phyloP scores from a whole-genome alignment of 805 yeast species.

The Candida quercuum region DNA sequence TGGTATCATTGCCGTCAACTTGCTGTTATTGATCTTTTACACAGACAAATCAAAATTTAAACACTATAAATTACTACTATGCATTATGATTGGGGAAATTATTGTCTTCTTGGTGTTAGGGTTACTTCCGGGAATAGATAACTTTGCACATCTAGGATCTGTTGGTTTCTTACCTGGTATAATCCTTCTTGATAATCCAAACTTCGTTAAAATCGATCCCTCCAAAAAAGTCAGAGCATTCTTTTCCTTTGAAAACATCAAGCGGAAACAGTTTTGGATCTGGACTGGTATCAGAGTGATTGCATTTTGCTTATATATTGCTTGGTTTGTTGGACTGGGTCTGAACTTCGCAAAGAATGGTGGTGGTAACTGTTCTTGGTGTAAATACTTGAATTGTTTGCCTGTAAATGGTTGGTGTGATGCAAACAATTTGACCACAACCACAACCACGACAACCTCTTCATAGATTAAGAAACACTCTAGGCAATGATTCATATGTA shows the following conservation, averaged over 20 bases:
- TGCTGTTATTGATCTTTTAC: conserved; percentile 45
- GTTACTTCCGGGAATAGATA: conserved; percentile 67
- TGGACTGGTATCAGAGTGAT: conserved; percentile 50
- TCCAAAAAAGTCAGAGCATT: conserved; percentile 6
- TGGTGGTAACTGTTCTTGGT: conserved; percentile 58
- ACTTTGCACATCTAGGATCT: conserved; percentile 68
- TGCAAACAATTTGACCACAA: conserved; percentile 28
- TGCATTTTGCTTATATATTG: conserved; percentile 38
- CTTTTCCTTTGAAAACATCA: conserved; percentile 20
- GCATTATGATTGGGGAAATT: conserved; percentile 49
- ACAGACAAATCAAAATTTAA: conserved; percentile 44
- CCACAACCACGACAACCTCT: background rate
- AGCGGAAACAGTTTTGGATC: conserved; percentile 35
- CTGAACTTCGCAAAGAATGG: conserved; percentile 44
- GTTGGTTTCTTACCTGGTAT: conserved; percentile 50
- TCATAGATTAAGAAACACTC: background rate
- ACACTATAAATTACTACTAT: conserved; percentile 40
- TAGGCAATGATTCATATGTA: too few species aligned
- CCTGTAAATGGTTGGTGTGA: conserved; percentile 73
- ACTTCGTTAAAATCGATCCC: conserved; percentile 27
- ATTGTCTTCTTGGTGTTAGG: conserved; percentile 58
- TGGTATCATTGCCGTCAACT: conserved; percentile 61
- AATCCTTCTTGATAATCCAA: conserved; percentile 51
- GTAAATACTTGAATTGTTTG: conserved; percentile 65
- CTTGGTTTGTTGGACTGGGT: conserved; percentile 45